Evolutionary conservation across 352 stramenopile genomes (phyloP).

Genomic region (Pythium volutum): DNA sequence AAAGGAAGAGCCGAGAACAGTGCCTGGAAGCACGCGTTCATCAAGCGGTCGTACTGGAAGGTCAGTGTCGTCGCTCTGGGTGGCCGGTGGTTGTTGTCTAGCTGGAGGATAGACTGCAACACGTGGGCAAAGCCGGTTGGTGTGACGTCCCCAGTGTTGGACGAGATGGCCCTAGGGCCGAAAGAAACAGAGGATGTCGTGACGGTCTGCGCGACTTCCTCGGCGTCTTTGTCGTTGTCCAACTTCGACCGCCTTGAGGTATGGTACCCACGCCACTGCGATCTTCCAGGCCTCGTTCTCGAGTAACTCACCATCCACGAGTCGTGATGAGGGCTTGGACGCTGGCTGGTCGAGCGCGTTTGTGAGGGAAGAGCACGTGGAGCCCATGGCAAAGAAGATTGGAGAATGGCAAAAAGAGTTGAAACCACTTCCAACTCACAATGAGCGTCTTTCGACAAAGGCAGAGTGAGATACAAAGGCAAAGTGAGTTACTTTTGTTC

Average conservation of each 20-base stretch:
- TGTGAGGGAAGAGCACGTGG: background rate
- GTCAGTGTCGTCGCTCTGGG: background rate
- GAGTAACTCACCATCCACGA: background rate
- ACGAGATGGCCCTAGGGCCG: background rate
- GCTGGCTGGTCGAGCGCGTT: too few relatives aligned
- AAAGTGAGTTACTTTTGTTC: too few relatives aligned
- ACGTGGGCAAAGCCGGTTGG: background rate
- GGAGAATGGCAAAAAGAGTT: background rate
- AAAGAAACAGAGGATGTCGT: background rate
- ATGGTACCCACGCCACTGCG: conserved; percentile 3
- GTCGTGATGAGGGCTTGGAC: too few relatives aligned
- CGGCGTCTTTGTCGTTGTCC: background rate
- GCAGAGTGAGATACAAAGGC: too few relatives aligned
- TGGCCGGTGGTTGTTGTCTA: background rate
- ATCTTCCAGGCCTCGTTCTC: conserved; percentile 1
- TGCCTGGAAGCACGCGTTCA: background rate
- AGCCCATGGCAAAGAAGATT: background rate
- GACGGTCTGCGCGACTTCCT: background rate
- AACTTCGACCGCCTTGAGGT: background rate
- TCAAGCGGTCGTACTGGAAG: background rate
- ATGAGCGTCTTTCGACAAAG: too few relatives aligned
- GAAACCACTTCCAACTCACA: too few relatives aligned
- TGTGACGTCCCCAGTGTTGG: background rate
- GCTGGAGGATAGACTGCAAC: background rate
- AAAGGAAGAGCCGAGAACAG: background rate